Conservation (phyloP, 2,329 filamentous ascomycete genomes). For the Ceratocystis harringtonii region DNA sequence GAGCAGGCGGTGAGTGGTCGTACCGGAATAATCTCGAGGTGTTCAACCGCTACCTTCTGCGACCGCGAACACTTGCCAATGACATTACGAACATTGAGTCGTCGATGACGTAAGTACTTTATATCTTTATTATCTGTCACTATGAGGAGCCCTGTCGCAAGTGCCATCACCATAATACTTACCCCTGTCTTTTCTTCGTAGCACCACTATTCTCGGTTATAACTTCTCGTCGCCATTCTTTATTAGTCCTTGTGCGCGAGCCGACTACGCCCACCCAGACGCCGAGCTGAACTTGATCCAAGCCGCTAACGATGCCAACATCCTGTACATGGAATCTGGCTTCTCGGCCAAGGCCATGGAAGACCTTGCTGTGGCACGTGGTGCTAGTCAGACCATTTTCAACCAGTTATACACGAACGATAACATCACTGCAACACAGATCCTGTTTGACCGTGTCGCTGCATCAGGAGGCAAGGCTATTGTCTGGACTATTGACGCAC, state of each 20-base stretch:
- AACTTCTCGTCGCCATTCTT: conserved; percentile 36
- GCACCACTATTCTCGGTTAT: conserved; percentile 32
- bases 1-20: conserved; percentile 34
- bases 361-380: conserved; percentile 23
- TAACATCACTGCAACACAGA: conserved; percentile 25
- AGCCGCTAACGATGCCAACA: conserved; percentile 30
- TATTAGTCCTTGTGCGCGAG: conserved; percentile 33
- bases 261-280: conserved; percentile 29
- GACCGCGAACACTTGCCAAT: conserved; percentile 27
- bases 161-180: neutral
- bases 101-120: conserved; percentile 22
- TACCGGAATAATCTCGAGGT: conserved; percentile 39
- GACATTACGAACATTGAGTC: conserved; percentile 27
- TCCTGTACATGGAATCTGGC: conserved; percentile 30
- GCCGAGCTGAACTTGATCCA: conserved; percentile 35
- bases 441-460: conserved; percentile 24
- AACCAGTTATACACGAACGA: conserved; percentile 24
- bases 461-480: conserved; percentile 26
- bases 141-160: no score
- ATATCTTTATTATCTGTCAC: conserved; percentile 14
- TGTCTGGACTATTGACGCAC: conserved; percentile 26
- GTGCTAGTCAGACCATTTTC: conserved; percentile 19
- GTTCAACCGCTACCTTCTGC: conserved; percentile 31
- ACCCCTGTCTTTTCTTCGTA: conserved; percentile 18
- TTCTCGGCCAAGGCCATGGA: conserved; percentile 26